Conservation (phyloP, 331 rosid species). For the Malus hybrid region DNA sequence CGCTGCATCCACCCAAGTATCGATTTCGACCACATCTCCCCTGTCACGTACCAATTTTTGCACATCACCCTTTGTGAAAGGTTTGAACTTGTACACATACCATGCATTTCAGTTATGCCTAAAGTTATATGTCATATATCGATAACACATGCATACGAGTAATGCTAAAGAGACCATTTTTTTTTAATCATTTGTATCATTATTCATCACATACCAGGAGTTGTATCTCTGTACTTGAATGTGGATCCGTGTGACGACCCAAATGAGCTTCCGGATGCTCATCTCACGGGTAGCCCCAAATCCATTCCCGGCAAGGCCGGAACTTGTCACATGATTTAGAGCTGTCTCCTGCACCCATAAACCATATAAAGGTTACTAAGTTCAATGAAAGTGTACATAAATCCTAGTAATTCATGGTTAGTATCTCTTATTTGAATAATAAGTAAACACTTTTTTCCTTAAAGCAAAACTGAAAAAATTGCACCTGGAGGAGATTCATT, state of each 20-base stretch:
- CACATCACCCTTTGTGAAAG: not conserved
- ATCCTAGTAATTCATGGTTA: not conserved
- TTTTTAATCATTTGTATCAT: too few relatives aligned
- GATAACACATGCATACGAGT: not conserved
- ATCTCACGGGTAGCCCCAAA: conserved; percentile 82
- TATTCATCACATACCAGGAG: conserved; percentile 38
- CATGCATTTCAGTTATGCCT: too few relatives aligned
- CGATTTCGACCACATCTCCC: conserved; percentile 89
- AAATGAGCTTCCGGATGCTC: conserved; percentile 77
- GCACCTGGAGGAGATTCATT: conserved; percentile 88
- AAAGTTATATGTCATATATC: not conserved
- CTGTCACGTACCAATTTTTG: conserved; percentile 22
- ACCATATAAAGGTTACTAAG: not conserved
- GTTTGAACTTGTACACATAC: too few relatives aligned
- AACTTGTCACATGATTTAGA: conserved; percentile 68
- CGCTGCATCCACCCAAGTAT: conserved; percentile 92
- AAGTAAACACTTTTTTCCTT: too few relatives aligned
- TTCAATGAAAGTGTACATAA: not conserved
- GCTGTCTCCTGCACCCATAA: conserved; percentile 63
- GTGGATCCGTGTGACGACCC: conserved; percentile 85
- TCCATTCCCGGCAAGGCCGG: conserved; percentile 74
- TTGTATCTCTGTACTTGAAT: conserved; percentile 83
- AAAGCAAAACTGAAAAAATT: not conserved
- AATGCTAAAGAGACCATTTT: not conserved
- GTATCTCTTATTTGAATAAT: too few relatives aligned